A percentile compares a stretch with the other conserved stretches of the same genome.
Evolutionary conservation across 768 basidiomycete genomes (phyloP).

Genomic region (Calocera cornea): DNA sequence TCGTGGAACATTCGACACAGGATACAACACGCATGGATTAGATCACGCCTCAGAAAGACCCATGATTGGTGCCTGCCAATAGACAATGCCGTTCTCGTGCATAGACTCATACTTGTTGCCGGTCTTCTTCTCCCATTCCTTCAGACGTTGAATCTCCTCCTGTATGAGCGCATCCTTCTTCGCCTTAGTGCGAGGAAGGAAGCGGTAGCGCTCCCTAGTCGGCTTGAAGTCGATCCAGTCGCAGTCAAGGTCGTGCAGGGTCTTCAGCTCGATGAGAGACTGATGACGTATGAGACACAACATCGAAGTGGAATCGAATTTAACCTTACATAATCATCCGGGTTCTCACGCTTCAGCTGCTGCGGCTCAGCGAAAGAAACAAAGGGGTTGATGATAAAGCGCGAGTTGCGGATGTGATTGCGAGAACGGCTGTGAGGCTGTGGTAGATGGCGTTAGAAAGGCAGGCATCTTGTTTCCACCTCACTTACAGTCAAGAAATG

Average conservation of each 20-base stretch:
- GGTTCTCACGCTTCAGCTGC: slow-evolving; percentile 2
- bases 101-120: not conserved
- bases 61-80: not conserved
- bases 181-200: not conserved
- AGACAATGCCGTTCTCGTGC: not conserved
- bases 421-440: slow-evolving; percentile 3
- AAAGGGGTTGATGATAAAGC: slow-evolving; percentile 2
- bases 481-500: not conserved
- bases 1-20: not conserved
- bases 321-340: not conserved
- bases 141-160: not conserved
- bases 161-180: not conserved
- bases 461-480: too few relatives aligned
- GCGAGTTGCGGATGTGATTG: slow-evolving; percentile 1
- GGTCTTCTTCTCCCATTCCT: not conserved
- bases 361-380: not conserved
- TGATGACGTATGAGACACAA: not conserved
- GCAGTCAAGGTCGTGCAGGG: not conserved
- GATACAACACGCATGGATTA: not conserved
- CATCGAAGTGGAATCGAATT: not conserved
- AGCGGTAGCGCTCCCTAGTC: not conserved
- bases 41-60: not conserved
- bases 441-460: not conserved
- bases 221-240: slow-evolving; percentile 4
- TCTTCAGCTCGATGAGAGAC: slow-evolving; percentile 3